phyloP scores from a whole-genome alignment of 306 rosid genomes.

The Casuarina equisetifolia region DNA sequence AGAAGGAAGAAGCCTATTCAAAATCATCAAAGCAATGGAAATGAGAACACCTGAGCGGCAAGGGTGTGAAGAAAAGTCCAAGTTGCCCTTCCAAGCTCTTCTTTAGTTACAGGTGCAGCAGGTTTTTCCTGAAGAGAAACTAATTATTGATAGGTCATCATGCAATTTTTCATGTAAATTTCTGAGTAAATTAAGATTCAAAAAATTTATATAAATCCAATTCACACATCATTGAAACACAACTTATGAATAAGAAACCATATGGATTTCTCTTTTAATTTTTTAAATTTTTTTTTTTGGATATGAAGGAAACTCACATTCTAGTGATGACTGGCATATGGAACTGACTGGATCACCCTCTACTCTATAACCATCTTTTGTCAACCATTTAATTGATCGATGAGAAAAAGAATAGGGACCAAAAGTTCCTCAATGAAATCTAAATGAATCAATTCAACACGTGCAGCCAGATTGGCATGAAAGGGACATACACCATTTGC shows the following conservation, averaged over 20 bases:
- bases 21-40: constrained; percentile 17
- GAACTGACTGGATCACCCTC: not conserved
- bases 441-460: not conserved
- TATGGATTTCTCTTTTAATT: not conserved
- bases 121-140: constrained; percentile 48
- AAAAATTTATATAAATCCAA: not conserved
- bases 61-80: constrained; percentile 98
- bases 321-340: not conserved
- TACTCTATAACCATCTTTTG: not conserved
- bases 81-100: constrained; percentile 86
- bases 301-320: not conserved
- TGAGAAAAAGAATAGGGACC: not conserved
- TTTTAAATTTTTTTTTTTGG: not conserved
- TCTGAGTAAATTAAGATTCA: not conserved
- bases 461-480: not conserved
- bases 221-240: too few species aligned
- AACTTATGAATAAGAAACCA: not conserved
- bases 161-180: not conserved
- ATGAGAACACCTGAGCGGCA: constrained; percentile 76
- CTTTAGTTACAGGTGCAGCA: constrained; percentile 57
- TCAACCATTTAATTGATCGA: constrained; percentile 3
- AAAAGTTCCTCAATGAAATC: not conserved
- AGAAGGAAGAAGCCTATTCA: not conserved
- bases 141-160: constrained; percentile 5
- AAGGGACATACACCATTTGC: not conserved